phyloP scores from a whole-genome alignment of 805 yeast genomes.

The Candida hispaniensis region DNA sequence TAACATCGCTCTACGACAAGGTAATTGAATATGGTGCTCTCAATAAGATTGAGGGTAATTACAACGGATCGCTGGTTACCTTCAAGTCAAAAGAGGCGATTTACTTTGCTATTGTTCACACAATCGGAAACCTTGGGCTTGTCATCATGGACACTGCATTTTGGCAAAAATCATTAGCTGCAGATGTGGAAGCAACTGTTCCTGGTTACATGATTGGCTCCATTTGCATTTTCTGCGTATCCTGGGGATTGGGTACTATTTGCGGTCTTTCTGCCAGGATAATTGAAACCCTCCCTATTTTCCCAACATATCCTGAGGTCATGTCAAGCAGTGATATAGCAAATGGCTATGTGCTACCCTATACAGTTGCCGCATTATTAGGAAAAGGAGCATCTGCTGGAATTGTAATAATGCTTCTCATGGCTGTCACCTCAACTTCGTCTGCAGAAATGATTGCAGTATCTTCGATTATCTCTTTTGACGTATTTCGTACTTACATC shows the following conservation, averaged over 20 bases:
- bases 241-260: slow-evolving; percentile 30
- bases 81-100: slow-evolving; percentile 24
- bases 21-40: slow-evolving; percentile 34
- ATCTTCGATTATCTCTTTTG: slow-evolving; percentile 36
- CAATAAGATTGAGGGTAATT: slow-evolving; percentile 21
- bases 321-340: slow-evolving; percentile 55
- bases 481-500: slow-evolving; percentile 37
- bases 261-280: slow-evolving; percentile 34
- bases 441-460: slow-evolving; percentile 35
- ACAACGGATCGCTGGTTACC: slow-evolving; percentile 37
- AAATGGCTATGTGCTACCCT: slow-evolving; percentile 53
- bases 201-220: slow-evolving; percentile 40
- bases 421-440: slow-evolving; percentile 36
- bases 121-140: slow-evolving; percentile 20
- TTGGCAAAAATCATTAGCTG: slow-evolving; percentile 36
- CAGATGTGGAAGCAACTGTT: slow-evolving; percentile 34
- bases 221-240: slow-evolving; percentile 37
- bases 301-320: slow-evolving; percentile 68
- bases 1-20: slow-evolving; percentile 36
- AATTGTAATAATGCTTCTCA: slow-evolving; percentile 35
- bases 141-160: slow-evolving; percentile 28
- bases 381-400: slow-evolving; percentile 84
- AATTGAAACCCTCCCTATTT: slow-evolving; percentile 51
- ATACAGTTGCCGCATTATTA: slow-evolving; percentile 65
- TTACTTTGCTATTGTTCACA: slow-evolving; percentile 17